Evolutionary conservation across 163 green algal genomes (phyloP).

Genomic region (Chloroidium sp.): DNA sequence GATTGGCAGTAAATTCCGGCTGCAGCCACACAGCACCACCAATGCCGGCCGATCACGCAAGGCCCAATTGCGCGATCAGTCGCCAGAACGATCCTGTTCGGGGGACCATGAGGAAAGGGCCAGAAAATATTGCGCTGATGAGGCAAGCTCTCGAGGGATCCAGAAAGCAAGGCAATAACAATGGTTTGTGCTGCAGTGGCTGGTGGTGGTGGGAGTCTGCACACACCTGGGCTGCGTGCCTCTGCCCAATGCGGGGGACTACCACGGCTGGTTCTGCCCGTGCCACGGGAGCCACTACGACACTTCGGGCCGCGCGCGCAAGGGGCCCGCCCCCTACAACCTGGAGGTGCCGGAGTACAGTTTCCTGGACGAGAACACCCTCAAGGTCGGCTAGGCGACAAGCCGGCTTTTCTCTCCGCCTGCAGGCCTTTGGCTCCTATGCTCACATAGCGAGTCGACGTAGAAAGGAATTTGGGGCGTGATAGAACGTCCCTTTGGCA

Average conservation of each 20-base stretch:
- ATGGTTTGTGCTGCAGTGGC: conserved; percentile 63
- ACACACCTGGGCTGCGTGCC: conserved; percentile 99
- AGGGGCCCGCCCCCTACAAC: conserved; percentile 95
- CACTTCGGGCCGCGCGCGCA: conserved; percentile 84
- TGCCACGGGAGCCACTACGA: conserved; percentile 99
- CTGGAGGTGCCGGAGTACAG: conserved; percentile 94
- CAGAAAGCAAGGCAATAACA: background rate
- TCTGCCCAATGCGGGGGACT: conserved; percentile 98
- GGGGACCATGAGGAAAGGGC: too few species aligned
- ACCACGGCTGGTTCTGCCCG: conserved; percentile 98
- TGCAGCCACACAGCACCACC: too few species aligned
- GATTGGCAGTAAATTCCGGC: too few species aligned
- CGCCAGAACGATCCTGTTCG: too few species aligned
- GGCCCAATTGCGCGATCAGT: too few species aligned
- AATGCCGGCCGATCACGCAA: too few species aligned
- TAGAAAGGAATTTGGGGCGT: too few species aligned
- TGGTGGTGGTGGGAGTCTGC: conserved; percentile 98
- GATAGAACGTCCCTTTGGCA: too few species aligned
- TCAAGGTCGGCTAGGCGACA: conserved; percentile 72
- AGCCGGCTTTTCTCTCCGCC: background rate
- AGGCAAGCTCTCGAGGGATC: background rate
- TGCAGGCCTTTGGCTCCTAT: too few species aligned
- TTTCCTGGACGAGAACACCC: conserved; percentile 75
- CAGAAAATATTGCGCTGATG: too few species aligned
- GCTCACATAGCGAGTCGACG: too few species aligned